Evolutionary conservation across 768 basidiomycete genomes (phyloP).

Genomic region (Trametes punicea): DNA sequence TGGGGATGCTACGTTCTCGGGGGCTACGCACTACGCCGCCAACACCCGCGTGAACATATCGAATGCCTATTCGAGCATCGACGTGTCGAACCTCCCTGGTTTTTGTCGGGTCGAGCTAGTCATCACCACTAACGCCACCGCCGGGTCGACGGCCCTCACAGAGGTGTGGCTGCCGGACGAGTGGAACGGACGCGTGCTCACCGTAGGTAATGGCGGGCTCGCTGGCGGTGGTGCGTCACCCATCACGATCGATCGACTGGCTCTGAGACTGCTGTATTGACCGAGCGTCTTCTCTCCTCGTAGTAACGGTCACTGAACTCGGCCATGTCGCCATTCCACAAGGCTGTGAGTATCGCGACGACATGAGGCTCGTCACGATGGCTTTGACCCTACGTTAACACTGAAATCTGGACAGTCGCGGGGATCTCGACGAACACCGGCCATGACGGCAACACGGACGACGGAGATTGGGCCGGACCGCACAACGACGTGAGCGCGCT

Average conservation of each 20-base stretch:
- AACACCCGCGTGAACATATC: conserved; percentile 22
- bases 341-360: conserved; percentile 21
- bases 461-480: conserved; percentile 24
- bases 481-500: conserved; percentile 22
- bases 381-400: background rate
- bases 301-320: conserved; percentile 25
- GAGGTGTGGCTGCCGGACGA: conserved; percentile 33
- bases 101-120: conserved; percentile 28
- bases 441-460: conserved; percentile 14
- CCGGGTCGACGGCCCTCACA: conserved; percentile 20
- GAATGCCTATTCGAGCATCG: conserved; percentile 23
- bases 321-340: conserved; percentile 24
- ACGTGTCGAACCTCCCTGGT: conserved; percentile 19
- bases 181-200: conserved; percentile 31
- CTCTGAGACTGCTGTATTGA: background rate
- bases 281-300: background rate
- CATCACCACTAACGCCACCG: conserved; percentile 26
- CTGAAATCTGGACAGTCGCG: conserved; percentile 15
- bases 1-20: conserved; percentile 1
- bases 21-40: conserved; percentile 17
- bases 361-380: background rate
- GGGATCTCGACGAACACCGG: conserved; percentile 28
- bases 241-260: background rate
- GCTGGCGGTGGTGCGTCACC: conserved; percentile 27
- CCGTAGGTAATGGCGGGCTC: conserved; percentile 30